These are phyloP conservation scores for Polytrichum commune DNA, from an alignment of 225 moss, liverwort and hornwort genomes.

Conservation along the genomic window DNA sequence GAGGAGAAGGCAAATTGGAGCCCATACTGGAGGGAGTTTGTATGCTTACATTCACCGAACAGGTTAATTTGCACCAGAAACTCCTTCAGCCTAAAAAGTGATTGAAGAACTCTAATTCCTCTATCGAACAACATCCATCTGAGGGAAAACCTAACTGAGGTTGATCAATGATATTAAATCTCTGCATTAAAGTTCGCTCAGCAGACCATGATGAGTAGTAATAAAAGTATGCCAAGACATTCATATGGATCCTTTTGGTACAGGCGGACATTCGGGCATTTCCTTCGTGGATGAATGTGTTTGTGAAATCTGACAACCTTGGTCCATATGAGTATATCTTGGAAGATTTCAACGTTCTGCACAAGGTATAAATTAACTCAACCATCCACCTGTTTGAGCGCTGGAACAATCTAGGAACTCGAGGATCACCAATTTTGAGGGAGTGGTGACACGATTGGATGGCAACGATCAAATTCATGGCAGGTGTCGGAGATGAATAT, in stretches of 20 bases:
- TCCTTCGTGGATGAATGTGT: constrained; percentile 77
- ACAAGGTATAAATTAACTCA: constrained; percentile 8
- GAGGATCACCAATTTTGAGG: too few relatives aligned
- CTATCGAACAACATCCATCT: too few relatives aligned
- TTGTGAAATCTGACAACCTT: constrained; percentile 49
- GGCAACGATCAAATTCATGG: not conserved
- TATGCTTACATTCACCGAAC: constrained; percentile 66
- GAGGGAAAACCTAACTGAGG: too few relatives aligned
- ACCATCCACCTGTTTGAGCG: too few relatives aligned
- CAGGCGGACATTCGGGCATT: constrained; percentile 56
- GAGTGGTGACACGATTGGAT: too few relatives aligned
- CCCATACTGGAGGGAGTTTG: constrained; percentile 53
- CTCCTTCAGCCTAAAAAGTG: not conserved
- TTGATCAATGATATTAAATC: too few relatives aligned
- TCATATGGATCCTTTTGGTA: not conserved
- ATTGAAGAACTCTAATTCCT: not conserved
- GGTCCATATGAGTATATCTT: constrained; percentile 42
- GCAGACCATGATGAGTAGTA: too few relatives aligned
- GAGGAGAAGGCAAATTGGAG: constrained; percentile 34
- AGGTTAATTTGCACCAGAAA: constrained; percentile 26
- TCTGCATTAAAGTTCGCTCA: too few relatives aligned
- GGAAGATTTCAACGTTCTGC: constrained; percentile 44
- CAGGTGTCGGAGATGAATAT: constrained; percentile 67
- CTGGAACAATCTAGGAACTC: too few relatives aligned
- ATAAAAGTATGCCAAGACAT: too few relatives aligned